phyloP scores from a whole-genome alignment of 805 yeast species.

The Cyberlindnera veronae region DNA sequence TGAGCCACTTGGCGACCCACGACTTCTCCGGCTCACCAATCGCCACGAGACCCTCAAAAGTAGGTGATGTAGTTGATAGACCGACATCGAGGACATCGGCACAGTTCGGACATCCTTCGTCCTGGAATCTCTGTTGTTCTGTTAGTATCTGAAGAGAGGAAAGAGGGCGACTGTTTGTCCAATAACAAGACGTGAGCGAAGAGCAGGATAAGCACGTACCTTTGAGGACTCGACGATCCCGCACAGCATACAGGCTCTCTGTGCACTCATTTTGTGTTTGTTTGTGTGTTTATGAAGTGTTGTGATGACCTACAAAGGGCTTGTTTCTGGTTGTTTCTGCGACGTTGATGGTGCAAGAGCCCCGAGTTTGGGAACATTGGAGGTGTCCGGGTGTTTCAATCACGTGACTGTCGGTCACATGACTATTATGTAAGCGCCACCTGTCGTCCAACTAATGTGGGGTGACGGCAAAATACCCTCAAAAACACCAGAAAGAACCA shows the following conservation, averaged over 20 bases:
- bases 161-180: too few species aligned
- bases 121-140: constrained; percentile 54
- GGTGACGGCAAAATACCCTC: too few species aligned
- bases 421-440: neutral
- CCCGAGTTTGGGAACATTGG: too few species aligned
- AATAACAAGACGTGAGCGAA: too few species aligned
- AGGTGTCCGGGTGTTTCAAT: neutral
- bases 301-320: neutral
- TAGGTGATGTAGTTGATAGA: constrained; percentile 87
- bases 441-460: neutral
- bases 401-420: neutral
- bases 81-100: constrained; percentile 85
- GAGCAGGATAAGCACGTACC: constrained; percentile 38
- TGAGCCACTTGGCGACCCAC: constrained; percentile 96
- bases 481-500: too few species aligned
- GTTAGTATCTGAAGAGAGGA: neutral
- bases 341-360: too few species aligned
- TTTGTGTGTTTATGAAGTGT: neutral
- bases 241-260: constrained; percentile 94
- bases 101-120: constrained; percentile 94
- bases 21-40: constrained; percentile 79
- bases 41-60: constrained; percentile 93
- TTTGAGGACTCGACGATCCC: constrained; percentile 83
- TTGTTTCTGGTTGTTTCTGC: too few species aligned
- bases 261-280: constrained; percentile 10